Percentiles rank a stretch among this genome's conserved stretches.
phyloP scores from a whole-genome alignment of 2,329 filamentous ascomycete genomes.

The Arthrobotrys entomopaga region DNA sequence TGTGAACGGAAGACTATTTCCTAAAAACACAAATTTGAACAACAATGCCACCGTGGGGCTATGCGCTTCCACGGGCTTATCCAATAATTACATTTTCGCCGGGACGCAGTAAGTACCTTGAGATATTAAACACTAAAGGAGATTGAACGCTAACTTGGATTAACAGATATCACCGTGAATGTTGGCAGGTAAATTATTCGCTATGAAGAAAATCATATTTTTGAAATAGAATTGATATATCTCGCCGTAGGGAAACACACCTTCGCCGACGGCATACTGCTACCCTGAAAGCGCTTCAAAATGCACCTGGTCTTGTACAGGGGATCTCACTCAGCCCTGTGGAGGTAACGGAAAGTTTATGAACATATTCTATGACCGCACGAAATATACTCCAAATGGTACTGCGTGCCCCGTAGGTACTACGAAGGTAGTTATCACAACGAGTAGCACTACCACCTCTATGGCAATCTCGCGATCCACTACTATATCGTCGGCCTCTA shows the following conservation, averaged over 20 bases:
- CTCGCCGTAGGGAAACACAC: slow-evolving; percentile 57
- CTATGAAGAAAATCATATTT: slow-evolving; percentile 57
- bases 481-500: background rate
- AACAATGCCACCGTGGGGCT: slow-evolving; percentile 61
- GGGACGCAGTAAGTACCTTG: slow-evolving; percentile 59
- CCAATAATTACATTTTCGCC: slow-evolving; percentile 60
- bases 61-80: slow-evolving; percentile 60
- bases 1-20: slow-evolving; percentile 60
- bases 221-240: slow-evolving; percentile 58
- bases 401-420: background rate
- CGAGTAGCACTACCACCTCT: background rate
- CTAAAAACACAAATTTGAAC: slow-evolving; percentile 59
- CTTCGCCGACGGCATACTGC: slow-evolving; percentile 42
- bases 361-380: slow-evolving; percentile 55
- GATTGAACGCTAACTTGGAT: background rate
- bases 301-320: slow-evolving; percentile 60
- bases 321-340: slow-evolving; percentile 59
- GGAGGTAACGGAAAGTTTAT: slow-evolving; percentile 61
- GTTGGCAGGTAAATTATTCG: slow-evolving; percentile 22
- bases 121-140: background rate
- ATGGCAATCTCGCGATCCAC: background rate
- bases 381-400: slow-evolving; percentile 22
- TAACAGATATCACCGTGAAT: slow-evolving; percentile 55
- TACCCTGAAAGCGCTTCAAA: slow-evolving; percentile 56
- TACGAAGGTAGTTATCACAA: too few relatives aligned